A percentile compares a stretch with the other conserved stretches of the same genome.
These are phyloP conservation scores for Luffa aegyptiaca DNA, from an alignment of 306 rosid genomes.

Conservation along the genomic window DNA sequence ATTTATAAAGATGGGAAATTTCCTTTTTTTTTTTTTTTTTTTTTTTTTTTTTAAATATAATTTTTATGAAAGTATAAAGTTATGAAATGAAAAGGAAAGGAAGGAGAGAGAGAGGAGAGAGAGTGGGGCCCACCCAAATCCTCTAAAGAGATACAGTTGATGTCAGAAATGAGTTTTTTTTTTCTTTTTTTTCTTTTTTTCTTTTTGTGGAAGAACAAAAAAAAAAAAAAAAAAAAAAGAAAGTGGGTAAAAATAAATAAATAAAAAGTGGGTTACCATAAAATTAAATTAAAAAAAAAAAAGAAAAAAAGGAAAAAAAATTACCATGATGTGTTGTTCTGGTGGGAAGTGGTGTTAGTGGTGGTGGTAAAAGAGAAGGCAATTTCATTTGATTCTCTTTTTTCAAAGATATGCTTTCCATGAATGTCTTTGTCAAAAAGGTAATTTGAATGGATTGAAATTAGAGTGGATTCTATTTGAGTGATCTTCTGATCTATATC, in stretches of 20 bases:
- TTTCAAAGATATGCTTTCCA: conserved; percentile 8
- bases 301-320: background rate
- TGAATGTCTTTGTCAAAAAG: conserved; percentile 11
- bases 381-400: conserved; percentile 8
- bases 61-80: conserved; percentile 14
- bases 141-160: conserved; percentile 73
- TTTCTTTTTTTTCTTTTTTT: conserved; percentile 17
- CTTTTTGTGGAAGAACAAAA: background rate
- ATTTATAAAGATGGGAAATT: background rate
- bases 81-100: conserved; percentile 22
- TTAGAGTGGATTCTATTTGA: background rate
- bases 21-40: background rate
- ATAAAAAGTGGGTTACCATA: background rate
- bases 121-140: conserved; percentile 54
- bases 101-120: conserved; percentile 2
- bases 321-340: background rate
- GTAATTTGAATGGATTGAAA: conserved; percentile 8
- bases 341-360: background rate
- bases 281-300: background rate
- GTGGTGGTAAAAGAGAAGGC: conserved; percentile 2
- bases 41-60: background rate
- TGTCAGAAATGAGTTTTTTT: conserved; percentile 46
- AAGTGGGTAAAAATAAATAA: no score
- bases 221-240: no score
- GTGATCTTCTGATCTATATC: background rate